Evolutionary conservation across 345 rosid species (phyloP).

Genomic region (Aurinia saxatilis): DNA sequence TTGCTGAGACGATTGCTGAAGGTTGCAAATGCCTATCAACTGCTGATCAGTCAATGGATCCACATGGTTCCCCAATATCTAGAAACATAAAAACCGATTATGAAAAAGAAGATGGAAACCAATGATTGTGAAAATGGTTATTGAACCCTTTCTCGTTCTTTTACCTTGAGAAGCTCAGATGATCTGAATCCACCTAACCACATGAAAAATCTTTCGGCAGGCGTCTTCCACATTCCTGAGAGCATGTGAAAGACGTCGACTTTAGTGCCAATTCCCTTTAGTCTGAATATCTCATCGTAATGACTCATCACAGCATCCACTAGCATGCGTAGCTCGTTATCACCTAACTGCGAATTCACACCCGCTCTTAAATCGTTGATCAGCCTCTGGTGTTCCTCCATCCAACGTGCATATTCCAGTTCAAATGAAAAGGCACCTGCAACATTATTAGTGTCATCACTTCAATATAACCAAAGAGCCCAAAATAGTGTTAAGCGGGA

Average conservation of each 20-base stretch:
- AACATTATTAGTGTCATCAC: not conserved
- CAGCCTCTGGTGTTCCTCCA: slow-evolving; percentile 77
- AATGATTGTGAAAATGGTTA: not conserved
- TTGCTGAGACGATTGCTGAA: slow-evolving; percentile 94
- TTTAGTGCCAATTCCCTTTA: slow-evolving; percentile 67
- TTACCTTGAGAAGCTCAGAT: slow-evolving; percentile 85
- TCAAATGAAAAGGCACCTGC: slow-evolving; percentile 76
- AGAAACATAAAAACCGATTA: not conserved
- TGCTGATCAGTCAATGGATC: slow-evolving; percentile 92
- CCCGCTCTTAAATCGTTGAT: slow-evolving; percentile 69
- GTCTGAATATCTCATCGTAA: slow-evolving; percentile 63
- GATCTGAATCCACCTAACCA: slow-evolving; percentile 97
- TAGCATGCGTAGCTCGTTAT: slow-evolving; percentile 55
- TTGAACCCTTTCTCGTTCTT: not conserved
- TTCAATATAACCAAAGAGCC: not conserved
- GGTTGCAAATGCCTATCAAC: slow-evolving; percentile 85
- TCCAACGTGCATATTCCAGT: slow-evolving; percentile 74
- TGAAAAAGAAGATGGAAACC: not conserved
- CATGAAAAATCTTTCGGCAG: slow-evolving; percentile 91
- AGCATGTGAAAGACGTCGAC: slow-evolving; percentile 92
- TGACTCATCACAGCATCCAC: slow-evolving; percentile 80
- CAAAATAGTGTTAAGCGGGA: not conserved
- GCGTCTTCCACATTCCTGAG: slow-evolving; percentile 97
- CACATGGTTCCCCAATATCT: slow-evolving; percentile 83
- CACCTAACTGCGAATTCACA: slow-evolving; percentile 51